Base-by-base conservation (phyloP, 352 stramenopile species). In the Phytophthora podocarpi region DNA sequence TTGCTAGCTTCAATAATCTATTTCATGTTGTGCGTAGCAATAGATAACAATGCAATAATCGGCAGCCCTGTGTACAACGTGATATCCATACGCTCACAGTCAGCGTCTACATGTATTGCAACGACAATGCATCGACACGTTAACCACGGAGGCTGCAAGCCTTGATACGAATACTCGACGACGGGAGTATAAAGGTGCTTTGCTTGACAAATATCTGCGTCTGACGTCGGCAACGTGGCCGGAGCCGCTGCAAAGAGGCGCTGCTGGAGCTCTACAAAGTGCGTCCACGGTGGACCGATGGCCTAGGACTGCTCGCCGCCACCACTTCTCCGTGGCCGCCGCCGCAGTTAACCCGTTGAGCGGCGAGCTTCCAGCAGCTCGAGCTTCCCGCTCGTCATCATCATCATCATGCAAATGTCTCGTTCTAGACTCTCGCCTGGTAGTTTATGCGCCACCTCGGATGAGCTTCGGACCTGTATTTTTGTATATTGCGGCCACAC, bases 231-330 rank as follows among this genome's bases (percentile, higher is more conserved):
- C n/a, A n/a, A n/a, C n/a, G n/a, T n/a, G n/a, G n/a, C n/a, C n/a
- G n/a, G n/a, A n/a, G n/a, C n/a, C n/a, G 60, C 45, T 51, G 45
- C 60, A 64, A 59, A 69, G 53, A 69, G 54, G 45, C 36, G 60
- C 40, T 42, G 49, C 28, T 28, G 15, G 5, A 35, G 34, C 45
- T 43, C 46, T 42, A 52, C 52, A 69, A 59, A 64, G 32, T 49
- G 39, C 53, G 60, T 69, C 53, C 53, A 64, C 24, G 45, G 37
- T 24, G 60, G 53, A 59, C 60, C 37, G 52, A 64, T 64, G 54
- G 52, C 27, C 52, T 52, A 54, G 43, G 42, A 3, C 59, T 56
- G 58, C 50, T 63, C 50, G 49, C 49, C 26, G 27, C 58, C 58
- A 68, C 43, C 51, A 63, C 51, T 63, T 63, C 47, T 50, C 23